Evolutionary conservation across 352 stramenopile genomes (phyloP), one percentile per base, ranked within the genome.

Genomic region (Phytophthora palmivora): DNA sequence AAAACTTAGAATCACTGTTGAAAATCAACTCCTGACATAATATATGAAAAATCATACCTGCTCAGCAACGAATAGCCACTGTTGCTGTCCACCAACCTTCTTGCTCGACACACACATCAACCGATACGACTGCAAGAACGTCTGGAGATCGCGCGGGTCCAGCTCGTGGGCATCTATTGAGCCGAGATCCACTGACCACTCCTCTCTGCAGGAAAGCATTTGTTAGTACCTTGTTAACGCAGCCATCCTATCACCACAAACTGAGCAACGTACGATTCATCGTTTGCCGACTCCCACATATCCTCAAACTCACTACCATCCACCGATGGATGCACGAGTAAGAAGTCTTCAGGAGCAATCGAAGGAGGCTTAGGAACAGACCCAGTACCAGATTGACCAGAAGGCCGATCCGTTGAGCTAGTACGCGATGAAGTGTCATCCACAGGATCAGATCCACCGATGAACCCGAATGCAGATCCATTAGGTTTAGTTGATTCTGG

Each of bases 381-480:
- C 1, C 72, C 67, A 5, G 70, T 72, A 1, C 32, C 56, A 8
- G 58, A 74, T 43, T 82, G 74, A 2, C 57, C 69, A 28, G 79
- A 85, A n/a, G 70, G 78, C 5, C 67, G 74, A 43, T 82, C 74
- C 1, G 74, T 74, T 1, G 77, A 74, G 41, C 64, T 83, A 26
- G 66, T 79, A 32, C 65, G 62, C n/a, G 76, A 84, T 19, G 66
- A 75, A 28, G 64, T 65, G 21, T 91, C 72, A 10, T 84, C 72
- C 9, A 82, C 72, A 14, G 58, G 39, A 33, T 86, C 64, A 9
- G 67, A 63, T 16, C 55, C 78, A 4, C 74, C 60, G 53, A 96
- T 92, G 52, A 96, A 96, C 1, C 79, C 83, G 39, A 96, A 96
- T 2, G 88, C 86, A 15, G 88, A 96, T 24, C 58, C 66, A 43